phyloP scores from a whole-genome alignment of 108 stramenopile species.

The Seminavis robusta region DNA sequence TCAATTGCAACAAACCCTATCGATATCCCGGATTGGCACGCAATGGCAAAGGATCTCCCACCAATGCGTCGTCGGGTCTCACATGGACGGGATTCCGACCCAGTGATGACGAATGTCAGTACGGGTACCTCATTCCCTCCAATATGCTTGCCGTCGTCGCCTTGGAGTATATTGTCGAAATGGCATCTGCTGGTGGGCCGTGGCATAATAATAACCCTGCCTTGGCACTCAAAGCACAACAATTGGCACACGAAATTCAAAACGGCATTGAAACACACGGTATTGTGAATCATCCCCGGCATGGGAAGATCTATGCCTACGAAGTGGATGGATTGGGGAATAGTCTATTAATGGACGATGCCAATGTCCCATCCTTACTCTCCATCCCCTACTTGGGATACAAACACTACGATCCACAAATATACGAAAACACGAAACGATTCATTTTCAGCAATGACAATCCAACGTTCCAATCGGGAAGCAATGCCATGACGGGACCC shows the following conservation, averaged over 20 bases:
- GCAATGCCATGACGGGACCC: not conserved
- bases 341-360: conserved; percentile 61
- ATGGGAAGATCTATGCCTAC: conserved; percentile 58
- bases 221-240: conserved; percentile 19
- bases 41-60: conserved; percentile 42
- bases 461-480: conserved; percentile 34
- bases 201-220: conserved; percentile 15
- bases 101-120: conserved; percentile 49
- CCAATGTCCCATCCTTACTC: conserved; percentile 72
- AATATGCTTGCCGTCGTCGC: conserved; percentile 58
- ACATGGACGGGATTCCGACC: conserved; percentile 51
- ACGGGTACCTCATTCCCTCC: conserved; percentile 61
- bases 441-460: conserved; percentile 40
- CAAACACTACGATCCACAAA: conserved; percentile 4
- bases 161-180: conserved; percentile 29
- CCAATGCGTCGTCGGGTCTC: conserved; percentile 38
- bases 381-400: conserved; percentile 62
- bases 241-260: conserved; percentile 43
- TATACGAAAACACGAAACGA: conserved; percentile 47
- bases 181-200: conserved; percentile 12
- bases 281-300: conserved; percentile 28
- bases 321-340: conserved; percentile 79
- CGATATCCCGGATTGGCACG: conserved; percentile 48
- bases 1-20: conserved; percentile 41
- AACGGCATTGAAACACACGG: conserved; percentile 53